Evolutionary conservation across 257 asterid genomes (phyloP).

Genomic region (Solanum sejunctum): DNA sequence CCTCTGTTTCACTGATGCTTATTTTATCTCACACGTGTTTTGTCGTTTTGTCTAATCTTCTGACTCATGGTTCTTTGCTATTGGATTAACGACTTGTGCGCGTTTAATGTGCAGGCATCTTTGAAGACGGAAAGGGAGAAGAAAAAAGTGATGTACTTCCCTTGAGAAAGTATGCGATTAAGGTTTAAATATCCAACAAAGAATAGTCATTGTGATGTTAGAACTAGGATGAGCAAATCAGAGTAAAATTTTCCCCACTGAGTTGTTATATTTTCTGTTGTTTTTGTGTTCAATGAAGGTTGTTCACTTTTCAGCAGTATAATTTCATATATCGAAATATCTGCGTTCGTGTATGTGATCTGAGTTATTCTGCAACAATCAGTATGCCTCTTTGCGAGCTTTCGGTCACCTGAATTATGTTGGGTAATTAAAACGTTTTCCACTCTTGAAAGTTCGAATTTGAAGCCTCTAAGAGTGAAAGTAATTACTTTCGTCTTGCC

Average conservation of each 20-base stretch:
- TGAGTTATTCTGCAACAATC: not conserved
- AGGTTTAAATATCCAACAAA: slow-evolving; percentile 23
- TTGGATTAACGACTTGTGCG: not conserved
- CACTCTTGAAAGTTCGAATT: too few relatives aligned
- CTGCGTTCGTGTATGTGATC: not conserved
- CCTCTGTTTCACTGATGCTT: too few relatives aligned
- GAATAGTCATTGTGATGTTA: not conserved
- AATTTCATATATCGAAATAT: not conserved
- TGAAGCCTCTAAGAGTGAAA: too few relatives aligned
- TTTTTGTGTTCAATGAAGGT: not conserved
- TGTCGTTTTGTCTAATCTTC: not conserved
- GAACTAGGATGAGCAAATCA: not conserved
- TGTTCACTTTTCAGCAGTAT: not conserved
- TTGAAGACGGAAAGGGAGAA: slow-evolving; percentile 63
- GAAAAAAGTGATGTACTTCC: slow-evolving; percentile 70
- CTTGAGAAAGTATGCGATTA: slow-evolving; percentile 60
- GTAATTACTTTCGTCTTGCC: too few relatives aligned
- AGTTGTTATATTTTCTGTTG: not conserved
- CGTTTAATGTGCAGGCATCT: slow-evolving; percentile 28
- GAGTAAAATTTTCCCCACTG: not conserved
- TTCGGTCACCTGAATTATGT: too few relatives aligned
- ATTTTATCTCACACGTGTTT: not conserved
- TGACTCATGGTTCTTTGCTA: not conserved
- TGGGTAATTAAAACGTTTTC: too few relatives aligned
- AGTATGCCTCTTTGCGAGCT: too few relatives aligned